phyloP scores from a whole-genome alignment of 371 early-diverging fungal species.

The Zopfochytrium polystomum region DNA sequence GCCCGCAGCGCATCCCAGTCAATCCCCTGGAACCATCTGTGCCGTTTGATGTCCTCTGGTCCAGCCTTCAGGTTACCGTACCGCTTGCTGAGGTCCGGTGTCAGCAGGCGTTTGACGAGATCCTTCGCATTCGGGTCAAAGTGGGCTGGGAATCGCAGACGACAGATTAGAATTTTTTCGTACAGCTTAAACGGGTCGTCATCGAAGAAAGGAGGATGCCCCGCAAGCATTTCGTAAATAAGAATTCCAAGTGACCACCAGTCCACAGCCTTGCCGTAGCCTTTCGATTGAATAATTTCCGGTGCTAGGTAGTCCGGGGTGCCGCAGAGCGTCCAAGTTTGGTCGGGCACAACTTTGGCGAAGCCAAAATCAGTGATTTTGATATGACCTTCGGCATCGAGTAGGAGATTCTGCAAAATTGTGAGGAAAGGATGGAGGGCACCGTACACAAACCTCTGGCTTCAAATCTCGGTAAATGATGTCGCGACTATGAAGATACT shows the following conservation, averaged over 20 bases:
- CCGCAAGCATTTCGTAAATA: conserved; percentile 77
- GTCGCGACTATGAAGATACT: conserved; percentile 58
- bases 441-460: conserved; percentile 49
- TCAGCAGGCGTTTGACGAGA: conserved; percentile 79
- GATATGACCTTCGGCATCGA: conserved; percentile 90
- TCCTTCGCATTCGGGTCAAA: conserved; percentile 87
- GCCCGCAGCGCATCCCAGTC: conserved; percentile 78
- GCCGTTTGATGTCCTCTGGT: conserved; percentile 82
- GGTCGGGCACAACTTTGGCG: conserved; percentile 86
- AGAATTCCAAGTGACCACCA: conserved; percentile 92
- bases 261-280: conserved; percentile 93
- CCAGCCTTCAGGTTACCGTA: conserved; percentile 89
- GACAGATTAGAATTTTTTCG: conserved; percentile 87
- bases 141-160: conserved; percentile 79
- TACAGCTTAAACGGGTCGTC: conserved; percentile 79
- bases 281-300: no score
- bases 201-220: conserved; percentile 74
- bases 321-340: conserved; percentile 95
- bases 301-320: conserved; percentile 98
- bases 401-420: conserved; percentile 69
- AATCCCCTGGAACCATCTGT: conserved; percentile 91
- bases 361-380: conserved; percentile 99
- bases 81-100: conserved; percentile 82
- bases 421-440: neutral
- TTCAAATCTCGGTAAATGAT: conserved; percentile 73